Evolutionary conservation across 768 basidiomycete genomes (phyloP).

Genomic region (Hypsizygus marmoreus): DNA sequence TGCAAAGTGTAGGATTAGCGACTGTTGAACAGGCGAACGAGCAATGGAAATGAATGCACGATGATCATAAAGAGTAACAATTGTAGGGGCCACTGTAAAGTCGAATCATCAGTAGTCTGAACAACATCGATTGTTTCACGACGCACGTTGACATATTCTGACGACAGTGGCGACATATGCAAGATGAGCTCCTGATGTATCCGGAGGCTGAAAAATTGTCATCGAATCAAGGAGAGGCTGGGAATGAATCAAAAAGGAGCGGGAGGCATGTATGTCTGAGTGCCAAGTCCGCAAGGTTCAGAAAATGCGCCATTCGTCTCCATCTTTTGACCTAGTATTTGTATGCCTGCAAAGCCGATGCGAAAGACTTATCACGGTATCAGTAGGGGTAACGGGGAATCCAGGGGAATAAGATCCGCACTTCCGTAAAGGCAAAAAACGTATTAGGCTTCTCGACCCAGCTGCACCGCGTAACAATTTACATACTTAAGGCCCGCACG

Average conservation of each 20-base stretch:
- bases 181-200: background rate
- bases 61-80: conserved; percentile 26
- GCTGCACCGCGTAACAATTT: too few species aligned
- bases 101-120: background rate
- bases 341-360: too few species aligned
- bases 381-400: too few species aligned
- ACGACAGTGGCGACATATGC: conserved; percentile 13
- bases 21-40: background rate
- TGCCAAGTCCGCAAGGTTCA: too few species aligned
- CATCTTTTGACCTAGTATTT: too few species aligned
- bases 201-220: background rate
- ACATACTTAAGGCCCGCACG: too few species aligned
- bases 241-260: conserved; percentile 1
- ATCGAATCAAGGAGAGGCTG: conserved; percentile 5
- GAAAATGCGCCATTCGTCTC: background rate
- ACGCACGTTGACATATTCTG: conserved; percentile 24
- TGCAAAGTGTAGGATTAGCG: conserved; percentile 4
- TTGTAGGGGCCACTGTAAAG: conserved; percentile 19
- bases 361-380: too few species aligned
- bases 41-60: conserved; percentile 21
- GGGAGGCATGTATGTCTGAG: conserved; percentile 3
- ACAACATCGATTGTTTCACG: background rate
- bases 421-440: too few species aligned
- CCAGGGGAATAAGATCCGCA: too few species aligned
- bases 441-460: too few species aligned